Conservation (phyloP, 2,329 filamentous ascomycete species). For the Hymenoscyphus scutula region DNA sequence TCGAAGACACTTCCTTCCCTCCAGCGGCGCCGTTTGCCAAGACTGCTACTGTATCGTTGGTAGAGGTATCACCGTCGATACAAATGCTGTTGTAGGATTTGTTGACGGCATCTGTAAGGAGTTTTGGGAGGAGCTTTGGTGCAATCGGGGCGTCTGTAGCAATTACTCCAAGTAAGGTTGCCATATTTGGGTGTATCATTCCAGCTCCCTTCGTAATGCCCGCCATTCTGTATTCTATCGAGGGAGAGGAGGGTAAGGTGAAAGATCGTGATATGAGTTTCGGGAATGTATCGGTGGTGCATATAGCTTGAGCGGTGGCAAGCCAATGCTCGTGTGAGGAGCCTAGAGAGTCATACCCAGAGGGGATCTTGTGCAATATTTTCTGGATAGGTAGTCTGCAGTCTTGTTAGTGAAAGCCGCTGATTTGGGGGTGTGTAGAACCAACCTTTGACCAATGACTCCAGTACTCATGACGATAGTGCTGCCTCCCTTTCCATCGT, state of each 20-base stretch:
- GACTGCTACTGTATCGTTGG: slow-evolving; percentile 92
- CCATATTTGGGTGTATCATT: slow-evolving; percentile 99
- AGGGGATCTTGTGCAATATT: slow-evolving; percentile 79
- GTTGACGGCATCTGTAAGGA: slow-evolving; percentile 73
- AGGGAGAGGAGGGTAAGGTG: slow-evolving; percentile 74
- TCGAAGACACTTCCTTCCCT: slow-evolving; percentile 58
- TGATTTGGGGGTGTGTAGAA: slow-evolving; percentile 5
- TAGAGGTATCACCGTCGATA: slow-evolving; percentile 94
- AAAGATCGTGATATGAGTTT: slow-evolving; percentile 88
- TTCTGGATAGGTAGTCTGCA: slow-evolving; percentile 80
- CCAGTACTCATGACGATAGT: slow-evolving; percentile 99
- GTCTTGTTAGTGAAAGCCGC: slow-evolving; percentile 18
- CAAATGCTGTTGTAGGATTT: slow-evolving; percentile 95
- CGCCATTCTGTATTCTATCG: slow-evolving; percentile 75
- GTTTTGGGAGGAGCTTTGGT: slow-evolving; percentile 60
- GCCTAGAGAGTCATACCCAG: slow-evolving; percentile 69
- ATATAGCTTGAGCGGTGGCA: slow-evolving; percentile 82
- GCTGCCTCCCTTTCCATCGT: slow-evolving; percentile 48
- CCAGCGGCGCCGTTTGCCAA: slow-evolving; percentile 94
- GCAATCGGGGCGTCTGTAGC: slow-evolving; percentile 86
- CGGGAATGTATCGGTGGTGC: slow-evolving; percentile 97
- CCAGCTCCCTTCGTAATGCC: slow-evolving; percentile 98
- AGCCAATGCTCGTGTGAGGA: slow-evolving; percentile 84
- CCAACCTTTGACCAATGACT: slow-evolving; percentile 86
- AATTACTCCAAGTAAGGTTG: slow-evolving; percentile 85